These are phyloP conservation scores for Erysimum cheiri DNA, from an alignment of 441 rosid species.

Conservation along the genomic window DNA sequence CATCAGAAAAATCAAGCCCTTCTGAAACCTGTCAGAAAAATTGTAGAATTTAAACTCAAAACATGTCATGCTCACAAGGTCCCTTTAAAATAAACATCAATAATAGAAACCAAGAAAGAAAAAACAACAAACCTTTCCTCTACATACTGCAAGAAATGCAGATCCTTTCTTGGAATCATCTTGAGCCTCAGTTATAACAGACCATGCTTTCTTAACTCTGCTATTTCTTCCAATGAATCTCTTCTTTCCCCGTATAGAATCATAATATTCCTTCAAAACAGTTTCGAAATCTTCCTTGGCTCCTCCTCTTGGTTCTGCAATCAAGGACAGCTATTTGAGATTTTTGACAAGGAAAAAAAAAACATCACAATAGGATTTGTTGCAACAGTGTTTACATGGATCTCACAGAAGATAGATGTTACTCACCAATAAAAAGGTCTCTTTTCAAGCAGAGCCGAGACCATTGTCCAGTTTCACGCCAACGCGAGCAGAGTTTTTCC, in stretches of 20 bases:
- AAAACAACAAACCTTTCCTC: constrained; percentile 78
- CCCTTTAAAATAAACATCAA: neutral
- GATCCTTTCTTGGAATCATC: constrained; percentile 69
- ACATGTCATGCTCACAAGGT: constrained; percentile 11
- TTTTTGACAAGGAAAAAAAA: constrained; percentile 19
- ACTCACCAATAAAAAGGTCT: constrained; percentile 76
- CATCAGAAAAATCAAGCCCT: constrained; percentile 97
- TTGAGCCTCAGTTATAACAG: constrained; percentile 45
- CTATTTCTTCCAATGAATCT: constrained; percentile 57
- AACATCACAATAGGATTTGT: neutral
- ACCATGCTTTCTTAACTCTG: constrained; percentile 58
- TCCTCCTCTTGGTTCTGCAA: constrained; percentile 93
- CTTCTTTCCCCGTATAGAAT: constrained; percentile 52
- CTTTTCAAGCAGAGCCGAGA: constrained; percentile 69
- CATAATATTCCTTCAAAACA: constrained; percentile 79
- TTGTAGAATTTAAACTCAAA: constrained; percentile 18
- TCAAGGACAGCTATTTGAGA: constrained; percentile 32
- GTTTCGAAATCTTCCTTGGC: constrained; percentile 84
- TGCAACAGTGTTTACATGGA: constrained; percentile 4
- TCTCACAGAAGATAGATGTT: neutral
- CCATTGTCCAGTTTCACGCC: constrained; percentile 98
- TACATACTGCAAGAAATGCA: constrained; percentile 92
- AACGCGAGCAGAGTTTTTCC: constrained; percentile 87
- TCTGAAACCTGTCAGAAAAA: constrained; percentile 84
- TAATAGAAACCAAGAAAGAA: constrained; percentile 22